Conservation (phyloP, 2,329 filamentous ascomycete genomes). For the Colletotrichum noveboracense region DNA sequence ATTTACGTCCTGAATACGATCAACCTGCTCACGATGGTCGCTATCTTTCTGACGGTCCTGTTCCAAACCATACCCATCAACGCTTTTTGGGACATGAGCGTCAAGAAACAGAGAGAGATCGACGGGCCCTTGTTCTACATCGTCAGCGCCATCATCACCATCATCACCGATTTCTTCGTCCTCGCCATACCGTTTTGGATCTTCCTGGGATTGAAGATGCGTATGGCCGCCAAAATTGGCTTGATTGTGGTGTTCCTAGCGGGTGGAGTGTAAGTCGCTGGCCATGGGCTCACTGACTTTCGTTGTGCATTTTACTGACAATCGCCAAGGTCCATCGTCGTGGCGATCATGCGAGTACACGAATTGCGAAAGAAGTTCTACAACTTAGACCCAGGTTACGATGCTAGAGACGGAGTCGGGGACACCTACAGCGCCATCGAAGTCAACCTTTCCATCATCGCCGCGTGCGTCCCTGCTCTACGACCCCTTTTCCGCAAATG, state of each 20-base stretch:
- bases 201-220: constrained; percentile 45
- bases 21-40: constrained; percentile 37
- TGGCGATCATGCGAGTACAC: neutral
- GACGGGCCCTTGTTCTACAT: neutral
- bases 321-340: constrained; percentile 11
- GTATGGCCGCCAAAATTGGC: constrained; percentile 39
- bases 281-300: neutral
- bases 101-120: neutral
- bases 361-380: neutral
- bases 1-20: constrained; percentile 36
- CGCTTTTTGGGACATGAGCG: constrained; percentile 33
- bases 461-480: constrained; percentile 38
- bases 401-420: constrained; percentile 23
- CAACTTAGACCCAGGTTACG: neutral
- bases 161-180: constrained; percentile 11
- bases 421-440: constrained; percentile 35
- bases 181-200: constrained; percentile 42
- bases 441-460: constrained; percentile 41
- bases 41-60: constrained; percentile 40
- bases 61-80: constrained; percentile 45
- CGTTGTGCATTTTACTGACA: constrained; percentile 4
- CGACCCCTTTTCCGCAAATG: constrained; percentile 36
- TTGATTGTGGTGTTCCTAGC: constrained; percentile 44
- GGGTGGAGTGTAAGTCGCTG: constrained; percentile 40
- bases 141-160: neutral